Evolutionary conservation across 2,329 filamentous ascomycete genomes (phyloP).

Genomic region (Hypoxylon sp.): DNA sequence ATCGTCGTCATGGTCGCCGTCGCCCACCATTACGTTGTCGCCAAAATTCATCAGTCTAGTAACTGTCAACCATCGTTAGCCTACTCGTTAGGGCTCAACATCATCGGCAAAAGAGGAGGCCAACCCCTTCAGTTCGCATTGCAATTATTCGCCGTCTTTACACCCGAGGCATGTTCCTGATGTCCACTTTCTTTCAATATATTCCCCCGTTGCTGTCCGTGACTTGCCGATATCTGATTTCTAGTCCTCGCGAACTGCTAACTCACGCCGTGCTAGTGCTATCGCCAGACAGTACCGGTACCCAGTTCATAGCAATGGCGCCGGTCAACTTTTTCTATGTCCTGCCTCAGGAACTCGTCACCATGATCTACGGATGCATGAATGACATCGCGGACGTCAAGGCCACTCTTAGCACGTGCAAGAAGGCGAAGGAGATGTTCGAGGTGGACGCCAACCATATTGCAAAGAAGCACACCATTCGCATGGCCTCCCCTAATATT

Average conservation of each 20-base stretch:
- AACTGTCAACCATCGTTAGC: no score
- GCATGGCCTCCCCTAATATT: not conserved
- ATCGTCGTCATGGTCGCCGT: no score
- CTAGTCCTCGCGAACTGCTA: not conserved
- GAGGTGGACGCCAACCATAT: not conserved
- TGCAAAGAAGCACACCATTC: not conserved
- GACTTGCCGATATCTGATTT: not conserved
- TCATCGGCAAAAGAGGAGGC: no score
- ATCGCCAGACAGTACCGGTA: not conserved
- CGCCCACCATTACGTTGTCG: no score
- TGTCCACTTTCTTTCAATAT: not conserved
- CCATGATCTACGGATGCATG: slow-evolving; percentile 7
- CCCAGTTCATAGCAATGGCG: not conserved
- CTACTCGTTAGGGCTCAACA: no score
- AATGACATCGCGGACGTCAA: not conserved
- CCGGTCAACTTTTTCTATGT: not conserved
- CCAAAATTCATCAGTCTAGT: no score
- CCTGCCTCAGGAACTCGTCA: not conserved
- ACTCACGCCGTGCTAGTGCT: not conserved
- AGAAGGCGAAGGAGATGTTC: slow-evolving; percentile 1
- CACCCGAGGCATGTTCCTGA: not conserved
- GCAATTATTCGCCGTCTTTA: no score
- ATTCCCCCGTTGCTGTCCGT: not conserved
- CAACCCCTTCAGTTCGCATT: no score
- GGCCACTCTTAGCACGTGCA: slow-evolving; percentile 10